Percentiles rank a stretch among this genome's conserved stretches.
Evolutionary conservation across 352 stramenopile genomes (phyloP).

Genomic region (Globisporangium lucens): DNA sequence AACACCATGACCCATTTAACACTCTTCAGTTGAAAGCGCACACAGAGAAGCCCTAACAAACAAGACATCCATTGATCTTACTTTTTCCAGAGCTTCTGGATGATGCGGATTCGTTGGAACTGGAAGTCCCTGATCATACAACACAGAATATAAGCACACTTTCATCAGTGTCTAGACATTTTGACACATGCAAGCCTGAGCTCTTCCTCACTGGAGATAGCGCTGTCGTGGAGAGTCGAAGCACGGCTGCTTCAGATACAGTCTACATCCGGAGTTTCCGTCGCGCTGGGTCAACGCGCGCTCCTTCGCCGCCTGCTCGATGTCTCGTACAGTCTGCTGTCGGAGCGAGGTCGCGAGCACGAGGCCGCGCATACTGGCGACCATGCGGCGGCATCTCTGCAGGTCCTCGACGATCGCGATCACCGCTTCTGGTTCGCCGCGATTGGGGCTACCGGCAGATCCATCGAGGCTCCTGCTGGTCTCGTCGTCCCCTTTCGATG

Average conservation of each 20-base stretch:
- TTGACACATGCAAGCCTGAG: neutral
- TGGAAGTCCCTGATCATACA: constrained; percentile 7
- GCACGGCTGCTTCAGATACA: neutral
- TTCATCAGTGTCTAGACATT: constrained; percentile 6
- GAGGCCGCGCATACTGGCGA: constrained; percentile 43
- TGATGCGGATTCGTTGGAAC: constrained; percentile 9
- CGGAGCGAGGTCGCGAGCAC: constrained; percentile 41
- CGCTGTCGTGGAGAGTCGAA: constrained; percentile 23
- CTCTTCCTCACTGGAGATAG: constrained; percentile 28
- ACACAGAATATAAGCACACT: neutral
- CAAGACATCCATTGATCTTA: neutral
- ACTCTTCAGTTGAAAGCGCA: no score
- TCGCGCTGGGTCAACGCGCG: neutral
- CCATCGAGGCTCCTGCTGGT: no score
- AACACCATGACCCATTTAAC: neutral
- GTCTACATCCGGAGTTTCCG: neutral
- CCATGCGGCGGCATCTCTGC: constrained; percentile 47
- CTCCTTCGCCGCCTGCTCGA: constrained; percentile 14
- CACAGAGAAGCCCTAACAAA: neutral
- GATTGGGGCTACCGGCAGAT: no score
- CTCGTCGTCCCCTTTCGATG: neutral
- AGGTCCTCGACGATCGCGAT: constrained; percentile 30
- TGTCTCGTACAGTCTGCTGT: constrained; percentile 30
- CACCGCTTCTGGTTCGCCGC: neutral
- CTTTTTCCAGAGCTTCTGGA: constrained; percentile 24